Conservation (phyloP, 352 stramenopile species). For the Phytophthora hibernalis region DNA sequence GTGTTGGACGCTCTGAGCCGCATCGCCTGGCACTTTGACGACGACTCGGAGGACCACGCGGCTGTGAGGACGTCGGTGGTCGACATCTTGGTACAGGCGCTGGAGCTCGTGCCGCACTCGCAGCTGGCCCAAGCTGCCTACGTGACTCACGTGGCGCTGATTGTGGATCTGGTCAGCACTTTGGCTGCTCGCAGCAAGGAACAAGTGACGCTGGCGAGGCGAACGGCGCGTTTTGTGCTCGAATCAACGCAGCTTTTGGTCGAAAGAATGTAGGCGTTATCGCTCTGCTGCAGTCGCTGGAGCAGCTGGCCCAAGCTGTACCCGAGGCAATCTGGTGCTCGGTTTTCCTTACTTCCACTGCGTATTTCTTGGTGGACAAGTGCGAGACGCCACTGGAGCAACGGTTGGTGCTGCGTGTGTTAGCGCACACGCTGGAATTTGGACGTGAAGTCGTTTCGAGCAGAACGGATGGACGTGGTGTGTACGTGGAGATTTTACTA, state of each 20-base stretch:
- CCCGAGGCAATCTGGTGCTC: conserved; percentile 48
- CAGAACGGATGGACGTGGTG: conserved; percentile 16
- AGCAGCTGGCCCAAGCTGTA: conserved; percentile 35
- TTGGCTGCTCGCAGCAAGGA: conserved; percentile 11
- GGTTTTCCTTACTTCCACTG: conserved; percentile 43
- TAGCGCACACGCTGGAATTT: conserved; percentile 40
- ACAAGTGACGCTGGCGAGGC: conserved; percentile 11
- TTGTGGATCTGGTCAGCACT: conserved; percentile 50
- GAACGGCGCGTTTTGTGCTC: conserved; percentile 27
- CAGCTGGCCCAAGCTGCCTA: conserved; percentile 35
- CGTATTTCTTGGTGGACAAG: conserved; percentile 44
- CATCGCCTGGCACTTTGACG: conserved; percentile 53
- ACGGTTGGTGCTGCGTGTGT: conserved; percentile 46
- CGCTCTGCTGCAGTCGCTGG: conserved; percentile 54
- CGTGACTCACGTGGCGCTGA: conserved; percentile 41
- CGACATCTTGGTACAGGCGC: conserved; percentile 41
- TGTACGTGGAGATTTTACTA: conserved; percentile 70
- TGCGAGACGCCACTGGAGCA: conserved; percentile 47
- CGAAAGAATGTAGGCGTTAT: conserved; percentile 40
- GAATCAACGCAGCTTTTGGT: conserved; percentile 40
- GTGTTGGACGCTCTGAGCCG: conserved; percentile 50
- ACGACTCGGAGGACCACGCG: not conserved
- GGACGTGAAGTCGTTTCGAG: conserved; percentile 10
- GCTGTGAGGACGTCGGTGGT: conserved; percentile 13
- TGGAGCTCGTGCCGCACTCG: conserved; percentile 42